phyloP scores from a whole-genome alignment of 352 stramenopile genomes.

The Bremia lactucae region DNA sequence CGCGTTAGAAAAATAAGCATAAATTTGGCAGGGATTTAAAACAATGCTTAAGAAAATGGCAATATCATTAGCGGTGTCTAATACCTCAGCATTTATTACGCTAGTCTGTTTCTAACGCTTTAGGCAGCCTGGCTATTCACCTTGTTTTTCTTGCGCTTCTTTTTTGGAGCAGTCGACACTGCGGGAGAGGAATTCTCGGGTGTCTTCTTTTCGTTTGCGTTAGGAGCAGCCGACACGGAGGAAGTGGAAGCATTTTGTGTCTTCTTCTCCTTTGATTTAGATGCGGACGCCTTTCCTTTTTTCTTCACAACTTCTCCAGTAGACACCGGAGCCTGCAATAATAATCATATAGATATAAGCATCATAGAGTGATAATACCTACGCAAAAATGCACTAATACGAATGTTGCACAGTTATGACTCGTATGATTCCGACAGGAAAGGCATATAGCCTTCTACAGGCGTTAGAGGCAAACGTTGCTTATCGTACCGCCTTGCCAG shows the following conservation, averaged over 20 bases:
- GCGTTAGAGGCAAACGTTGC: constrained; percentile 24
- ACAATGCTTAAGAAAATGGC: background rate
- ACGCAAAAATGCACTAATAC: constrained; percentile 20
- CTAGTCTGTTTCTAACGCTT: constrained; percentile 8
- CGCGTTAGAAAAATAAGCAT: constrained; percentile 18
- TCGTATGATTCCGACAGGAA: constrained; percentile 86
- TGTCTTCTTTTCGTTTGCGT: constrained; percentile 28
- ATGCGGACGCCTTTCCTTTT: no score
- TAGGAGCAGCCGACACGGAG: background rate
- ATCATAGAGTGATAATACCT: constrained; percentile 4
- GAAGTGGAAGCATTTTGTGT: constrained; percentile 24
- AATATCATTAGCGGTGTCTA: background rate
- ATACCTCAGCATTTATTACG: constrained; percentile 18
- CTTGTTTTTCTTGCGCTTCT: constrained; percentile 54
- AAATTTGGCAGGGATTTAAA: no score
- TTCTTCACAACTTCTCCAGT: no score
- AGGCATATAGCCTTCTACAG: constrained; percentile 60
- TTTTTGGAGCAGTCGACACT: constrained; percentile 28
- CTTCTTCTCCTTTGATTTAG: constrained; percentile 37
- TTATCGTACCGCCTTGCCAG: constrained; percentile 20
- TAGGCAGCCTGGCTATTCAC: constrained; percentile 16
- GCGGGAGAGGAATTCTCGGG: constrained; percentile 1
- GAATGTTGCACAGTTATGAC: constrained; percentile 88
- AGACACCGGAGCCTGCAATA: no score
- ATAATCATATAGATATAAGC: no score